Conservation (phyloP, 139 green algal genomes). For the Chlorella sorokiniana region DNA sequence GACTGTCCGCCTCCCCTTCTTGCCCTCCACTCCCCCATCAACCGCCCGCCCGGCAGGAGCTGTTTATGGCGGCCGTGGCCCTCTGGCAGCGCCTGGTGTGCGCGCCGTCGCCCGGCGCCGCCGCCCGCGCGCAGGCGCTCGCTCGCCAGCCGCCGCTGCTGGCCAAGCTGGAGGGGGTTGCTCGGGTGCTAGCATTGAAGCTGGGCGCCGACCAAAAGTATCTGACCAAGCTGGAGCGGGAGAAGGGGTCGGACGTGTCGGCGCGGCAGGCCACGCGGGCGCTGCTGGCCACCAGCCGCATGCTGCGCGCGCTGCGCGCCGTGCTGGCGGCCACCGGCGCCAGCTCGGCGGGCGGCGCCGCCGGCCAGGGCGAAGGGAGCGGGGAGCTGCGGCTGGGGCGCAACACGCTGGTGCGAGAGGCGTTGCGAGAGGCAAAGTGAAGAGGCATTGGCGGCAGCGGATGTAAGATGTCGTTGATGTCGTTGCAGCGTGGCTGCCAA, state of each 20-base stretch:
- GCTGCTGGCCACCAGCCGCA: conserved; percentile 55
- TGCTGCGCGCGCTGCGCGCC: conserved; percentile 57
- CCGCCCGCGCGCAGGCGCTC: conserved; percentile 41
- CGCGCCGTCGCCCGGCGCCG: neutral
- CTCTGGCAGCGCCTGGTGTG: conserved; percentile 57
- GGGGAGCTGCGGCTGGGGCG: conserved; percentile 4
- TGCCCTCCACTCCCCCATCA: neutral
- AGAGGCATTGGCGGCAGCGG: no score
- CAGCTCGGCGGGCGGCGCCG: neutral
- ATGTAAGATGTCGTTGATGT: no score
- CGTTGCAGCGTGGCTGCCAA: no score
- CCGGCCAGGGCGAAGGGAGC: neutral
- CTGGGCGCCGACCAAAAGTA: conserved; percentile 77
- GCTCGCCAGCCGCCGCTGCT: conserved; percentile 31
- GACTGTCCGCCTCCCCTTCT: neutral
- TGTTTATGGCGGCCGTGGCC: conserved; percentile 57
- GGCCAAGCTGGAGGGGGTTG: conserved; percentile 69
- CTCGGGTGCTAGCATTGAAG: conserved; percentile 70
- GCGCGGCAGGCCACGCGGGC: conserved; percentile 69
- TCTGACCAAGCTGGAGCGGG: conserved; percentile 73
- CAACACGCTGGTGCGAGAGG: no score
- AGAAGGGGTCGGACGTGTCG: conserved; percentile 56
- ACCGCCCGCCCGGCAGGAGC: conserved; percentile 48
- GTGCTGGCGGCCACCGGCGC: conserved; percentile 48
- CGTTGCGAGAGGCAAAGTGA: no score